A percentile compares a stretch with the other conserved stretches of the same genome.
Conservation (phyloP, 2,329 filamentous ascomycete species). For the Pleurostoma richardsiae region DNA sequence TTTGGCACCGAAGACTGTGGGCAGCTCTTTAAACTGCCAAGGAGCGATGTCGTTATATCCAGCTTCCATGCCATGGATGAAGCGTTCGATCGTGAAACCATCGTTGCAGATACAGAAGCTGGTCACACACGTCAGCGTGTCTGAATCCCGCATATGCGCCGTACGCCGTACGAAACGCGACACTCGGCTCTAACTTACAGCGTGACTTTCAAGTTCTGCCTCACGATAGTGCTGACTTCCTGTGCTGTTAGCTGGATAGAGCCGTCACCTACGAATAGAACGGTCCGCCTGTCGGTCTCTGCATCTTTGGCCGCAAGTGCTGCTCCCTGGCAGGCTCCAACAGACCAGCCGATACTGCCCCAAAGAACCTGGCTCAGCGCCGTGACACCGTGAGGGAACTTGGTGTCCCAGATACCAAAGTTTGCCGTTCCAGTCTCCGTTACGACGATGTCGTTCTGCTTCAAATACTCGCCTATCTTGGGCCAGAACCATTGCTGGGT, state of each 20-base stretch:
- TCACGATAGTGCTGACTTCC: slow-evolving; percentile 79
- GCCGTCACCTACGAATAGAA: slow-evolving; percentile 87
- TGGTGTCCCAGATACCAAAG: slow-evolving; percentile 83
- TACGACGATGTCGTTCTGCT: slow-evolving; percentile 69
- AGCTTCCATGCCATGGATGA: slow-evolving; percentile 78
- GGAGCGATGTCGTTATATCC: slow-evolving; percentile 74
- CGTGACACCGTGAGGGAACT: slow-evolving; percentile 72
- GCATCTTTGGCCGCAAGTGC: slow-evolving; percentile 69
- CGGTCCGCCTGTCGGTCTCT: slow-evolving; percentile 55
- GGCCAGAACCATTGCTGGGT: slow-evolving; percentile 77
- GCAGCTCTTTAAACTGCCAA: slow-evolving; percentile 69
- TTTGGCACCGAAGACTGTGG: slow-evolving; percentile 61
- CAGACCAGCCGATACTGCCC: slow-evolving; percentile 61
- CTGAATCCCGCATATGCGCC: too few relatives aligned
- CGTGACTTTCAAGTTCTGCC: slow-evolving; percentile 68
- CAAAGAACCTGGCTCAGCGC: slow-evolving; percentile 75
- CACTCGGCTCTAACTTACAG: slow-evolving; percentile 46
- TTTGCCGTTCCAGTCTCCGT: slow-evolving; percentile 86
- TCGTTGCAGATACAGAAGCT: slow-evolving; percentile 83
- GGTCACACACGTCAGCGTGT: background rate
- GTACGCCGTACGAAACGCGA: too few relatives aligned
- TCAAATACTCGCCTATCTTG: slow-evolving; percentile 66
- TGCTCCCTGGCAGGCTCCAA: slow-evolving; percentile 57
- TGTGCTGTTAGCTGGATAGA: slow-evolving; percentile 82
- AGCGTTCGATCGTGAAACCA: slow-evolving; percentile 85